Conservation (phyloP, 2,329 filamentous ascomycete genomes). For the Aspergillus bombycis region DNA sequence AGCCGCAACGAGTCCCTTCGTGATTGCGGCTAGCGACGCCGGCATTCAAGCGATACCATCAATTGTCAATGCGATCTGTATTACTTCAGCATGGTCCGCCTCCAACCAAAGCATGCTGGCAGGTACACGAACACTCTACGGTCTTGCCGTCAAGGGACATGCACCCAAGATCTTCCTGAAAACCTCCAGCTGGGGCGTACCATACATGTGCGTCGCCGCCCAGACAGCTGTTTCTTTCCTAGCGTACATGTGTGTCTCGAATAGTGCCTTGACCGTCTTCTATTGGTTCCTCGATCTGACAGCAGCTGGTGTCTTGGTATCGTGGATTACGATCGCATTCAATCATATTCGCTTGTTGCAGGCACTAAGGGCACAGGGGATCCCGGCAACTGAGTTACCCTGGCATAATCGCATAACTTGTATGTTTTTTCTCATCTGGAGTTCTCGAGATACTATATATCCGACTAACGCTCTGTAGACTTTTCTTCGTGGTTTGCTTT, state of each 20-base stretch:
- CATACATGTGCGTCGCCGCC: conserved; percentile 46
- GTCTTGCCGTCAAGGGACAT: conserved; percentile 52
- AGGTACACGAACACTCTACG: conserved; percentile 56
- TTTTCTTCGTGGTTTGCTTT: conserved; percentile 66
- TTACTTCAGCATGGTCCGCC: conserved; percentile 71
- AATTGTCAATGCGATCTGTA: conserved; percentile 75
- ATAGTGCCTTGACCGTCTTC: conserved; percentile 64
- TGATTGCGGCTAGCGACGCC: conserved; percentile 71
- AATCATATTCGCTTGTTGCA: conserved; percentile 62
- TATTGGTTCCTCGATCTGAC: conserved; percentile 67
- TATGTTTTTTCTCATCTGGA: conserved; percentile 38
- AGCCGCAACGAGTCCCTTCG: conserved; percentile 58
- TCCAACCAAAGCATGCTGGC: conserved; percentile 68
- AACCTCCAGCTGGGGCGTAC: conserved; percentile 42
- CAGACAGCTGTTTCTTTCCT: conserved; percentile 48
- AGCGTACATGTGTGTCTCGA: conserved; percentile 48
- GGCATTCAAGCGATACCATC: conserved; percentile 69
- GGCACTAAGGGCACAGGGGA: conserved; percentile 59
- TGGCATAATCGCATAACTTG: conserved; percentile 67
- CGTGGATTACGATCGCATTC: conserved; percentile 63
- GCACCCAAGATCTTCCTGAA: conserved; percentile 55
- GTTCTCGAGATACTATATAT: too few relatives aligned
- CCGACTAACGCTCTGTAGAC: conserved; percentile 38
- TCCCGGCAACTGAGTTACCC: conserved; percentile 55
- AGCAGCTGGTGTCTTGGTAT: conserved; percentile 64